A percentile compares a stretch with the other conserved stretches of the same genome.
phyloP scores from a whole-genome alignment of 2,329 filamentous ascomycete genomes.

The Sporothrix phasma region DNA sequence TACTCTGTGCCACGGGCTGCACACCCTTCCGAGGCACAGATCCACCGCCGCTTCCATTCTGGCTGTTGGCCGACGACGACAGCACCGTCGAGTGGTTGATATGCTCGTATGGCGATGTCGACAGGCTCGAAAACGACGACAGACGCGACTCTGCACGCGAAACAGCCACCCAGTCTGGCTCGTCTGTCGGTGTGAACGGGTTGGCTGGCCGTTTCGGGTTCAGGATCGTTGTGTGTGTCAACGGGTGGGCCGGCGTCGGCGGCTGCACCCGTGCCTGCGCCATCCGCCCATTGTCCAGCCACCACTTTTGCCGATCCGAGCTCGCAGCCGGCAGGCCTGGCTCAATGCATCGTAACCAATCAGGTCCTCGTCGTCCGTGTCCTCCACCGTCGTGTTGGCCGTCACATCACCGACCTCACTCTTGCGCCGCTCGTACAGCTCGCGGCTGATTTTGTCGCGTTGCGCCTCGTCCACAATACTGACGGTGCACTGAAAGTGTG shows the following conservation, averaged over 20 bases:
- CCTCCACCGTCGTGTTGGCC: constrained; percentile 44
- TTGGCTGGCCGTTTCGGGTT: constrained; percentile 71
- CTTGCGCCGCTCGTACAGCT: constrained; percentile 63
- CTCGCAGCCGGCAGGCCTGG: constrained; percentile 62
- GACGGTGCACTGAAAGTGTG: constrained; percentile 74
- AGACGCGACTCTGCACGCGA: constrained; percentile 44
- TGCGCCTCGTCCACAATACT: constrained; percentile 66
- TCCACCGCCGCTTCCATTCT: constrained; percentile 15
- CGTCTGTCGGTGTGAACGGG: constrained; percentile 63
- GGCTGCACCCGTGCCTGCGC: constrained; percentile 63
- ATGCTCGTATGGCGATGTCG: constrained; percentile 50
- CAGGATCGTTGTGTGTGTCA: constrained; percentile 46
- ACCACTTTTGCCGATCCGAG: constrained; percentile 61
- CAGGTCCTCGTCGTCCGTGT: constrained; percentile 67
- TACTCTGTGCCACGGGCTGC: background rate
- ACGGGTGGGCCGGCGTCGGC: constrained; percentile 41
- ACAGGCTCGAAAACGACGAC: constrained; percentile 46
- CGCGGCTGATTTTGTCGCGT: constrained; percentile 61
- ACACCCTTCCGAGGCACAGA: constrained; percentile 33
- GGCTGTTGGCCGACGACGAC: constrained; percentile 36
- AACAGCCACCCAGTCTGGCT: constrained; percentile 75
- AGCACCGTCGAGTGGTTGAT: constrained; percentile 40
- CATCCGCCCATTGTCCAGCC: constrained; percentile 60
- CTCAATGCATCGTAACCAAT: constrained; percentile 72
- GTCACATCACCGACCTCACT: constrained; percentile 55